Evolutionary conservation across 2,329 filamentous ascomycete genomes (phyloP).

Genomic region (Sporothrix variecibatus): DNA sequence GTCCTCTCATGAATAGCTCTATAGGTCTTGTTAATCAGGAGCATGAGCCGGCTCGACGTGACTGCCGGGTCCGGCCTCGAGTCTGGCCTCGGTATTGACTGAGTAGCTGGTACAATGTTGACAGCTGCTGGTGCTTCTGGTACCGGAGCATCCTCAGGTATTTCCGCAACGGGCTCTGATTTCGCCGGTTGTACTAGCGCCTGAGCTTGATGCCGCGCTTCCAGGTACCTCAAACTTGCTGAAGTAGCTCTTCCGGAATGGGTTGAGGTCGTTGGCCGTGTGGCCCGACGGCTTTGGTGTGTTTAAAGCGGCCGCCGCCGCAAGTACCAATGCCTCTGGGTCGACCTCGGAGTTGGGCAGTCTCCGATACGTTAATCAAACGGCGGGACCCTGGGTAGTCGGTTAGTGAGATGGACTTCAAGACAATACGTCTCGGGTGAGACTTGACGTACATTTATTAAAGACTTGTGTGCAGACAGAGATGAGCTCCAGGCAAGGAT

Average conservation of each 20-base stretch:
- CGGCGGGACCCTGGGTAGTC: slow-evolving; percentile 71
- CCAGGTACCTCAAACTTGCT: slow-evolving; percentile 49
- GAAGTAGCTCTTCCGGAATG: slow-evolving; percentile 62
- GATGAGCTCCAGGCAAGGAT: slow-evolving; percentile 73
- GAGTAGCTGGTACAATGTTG: background rate
- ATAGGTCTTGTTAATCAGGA: slow-evolving; percentile 4
- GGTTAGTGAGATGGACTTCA: background rate
- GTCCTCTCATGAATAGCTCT: background rate
- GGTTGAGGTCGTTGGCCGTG: slow-evolving; percentile 61
- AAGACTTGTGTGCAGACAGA: slow-evolving; percentile 83
- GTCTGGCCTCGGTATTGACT: slow-evolving; percentile 15
- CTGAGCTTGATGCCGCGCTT: background rate
- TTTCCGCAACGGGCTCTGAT: background rate
- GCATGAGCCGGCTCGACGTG: background rate
- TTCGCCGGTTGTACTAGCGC: background rate
- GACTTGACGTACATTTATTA: slow-evolving; percentile 67
- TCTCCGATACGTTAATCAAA: slow-evolving; percentile 84
- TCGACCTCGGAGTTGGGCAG: slow-evolving; percentile 62
- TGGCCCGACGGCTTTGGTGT: slow-evolving; percentile 44
- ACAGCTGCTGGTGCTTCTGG: background rate
- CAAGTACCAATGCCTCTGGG: slow-evolving; percentile 41
- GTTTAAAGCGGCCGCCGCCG: slow-evolving; percentile 35
- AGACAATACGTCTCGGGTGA: background rate
- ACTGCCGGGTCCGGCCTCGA: background rate
- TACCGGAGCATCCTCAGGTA: background rate